These are phyloP conservation scores for Cytospora chrysosperma DNA, from an alignment of 2,329 filamentous ascomycete species.

Conservation along the genomic window DNA sequence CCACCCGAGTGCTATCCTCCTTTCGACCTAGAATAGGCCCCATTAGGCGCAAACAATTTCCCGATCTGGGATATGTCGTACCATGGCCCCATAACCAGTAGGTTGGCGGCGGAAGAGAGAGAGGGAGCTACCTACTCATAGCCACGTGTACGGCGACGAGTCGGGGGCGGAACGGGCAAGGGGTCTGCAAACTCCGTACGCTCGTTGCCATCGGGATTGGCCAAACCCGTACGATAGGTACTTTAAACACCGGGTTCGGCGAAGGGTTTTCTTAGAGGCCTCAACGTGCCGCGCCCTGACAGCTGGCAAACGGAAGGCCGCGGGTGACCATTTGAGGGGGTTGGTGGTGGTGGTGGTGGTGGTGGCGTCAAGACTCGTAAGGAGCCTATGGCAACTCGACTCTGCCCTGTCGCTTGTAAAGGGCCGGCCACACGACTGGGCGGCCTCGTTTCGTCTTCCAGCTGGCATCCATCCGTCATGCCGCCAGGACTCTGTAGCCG, in stretches of 20 bases:
- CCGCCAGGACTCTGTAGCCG: not conserved
- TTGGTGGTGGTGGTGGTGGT: not conserved
- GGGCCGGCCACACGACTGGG: not conserved
- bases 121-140: too few species aligned
- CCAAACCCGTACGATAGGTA: not conserved
- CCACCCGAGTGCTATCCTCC: not conserved
- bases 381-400: conserved; percentile 6
- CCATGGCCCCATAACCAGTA: not conserved
- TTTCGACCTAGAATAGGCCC: not conserved
- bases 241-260: not conserved
- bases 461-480: conserved; percentile 4
- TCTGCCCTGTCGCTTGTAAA: not conserved
- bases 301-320: conserved; percentile 6
- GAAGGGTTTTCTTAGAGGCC: not conserved
- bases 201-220: not conserved
- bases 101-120: too few species aligned
- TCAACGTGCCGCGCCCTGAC: not conserved
- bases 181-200: too few species aligned
- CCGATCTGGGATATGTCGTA: not conserved
- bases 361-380: not conserved
- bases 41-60: not conserved
- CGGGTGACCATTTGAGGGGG: too few species aligned
- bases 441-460: conserved; percentile 4
- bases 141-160: too few species aligned
- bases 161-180: too few species aligned